phyloP scores from a whole-genome alignment of 2,329 filamentous ascomycete species.

The Pleoardoris graminearum region DNA sequence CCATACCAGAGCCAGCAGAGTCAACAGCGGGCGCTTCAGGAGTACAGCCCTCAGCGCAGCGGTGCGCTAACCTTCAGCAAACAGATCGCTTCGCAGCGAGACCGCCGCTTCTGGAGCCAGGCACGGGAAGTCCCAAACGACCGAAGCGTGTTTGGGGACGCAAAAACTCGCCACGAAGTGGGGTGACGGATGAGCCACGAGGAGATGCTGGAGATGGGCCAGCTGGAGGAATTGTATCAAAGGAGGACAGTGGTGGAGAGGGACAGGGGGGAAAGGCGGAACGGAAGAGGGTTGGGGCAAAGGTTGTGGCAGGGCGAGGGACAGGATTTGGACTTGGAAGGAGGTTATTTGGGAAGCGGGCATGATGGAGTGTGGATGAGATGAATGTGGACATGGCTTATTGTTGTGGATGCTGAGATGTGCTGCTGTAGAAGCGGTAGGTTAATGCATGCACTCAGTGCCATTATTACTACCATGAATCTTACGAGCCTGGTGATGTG shows the following conservation, averaged over 20 bases:
- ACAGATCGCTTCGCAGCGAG: not conserved
- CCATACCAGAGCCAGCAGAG: not conserved
- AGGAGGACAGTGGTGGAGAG: not conserved
- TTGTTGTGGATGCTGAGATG: no score
- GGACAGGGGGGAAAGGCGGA: not conserved
- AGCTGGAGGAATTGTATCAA: not conserved
- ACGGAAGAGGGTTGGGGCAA: not conserved
- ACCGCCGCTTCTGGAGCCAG: not conserved
- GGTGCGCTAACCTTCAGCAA: not conserved
- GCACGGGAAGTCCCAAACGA: not conserved
- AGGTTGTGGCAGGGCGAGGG: not conserved
- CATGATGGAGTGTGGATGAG: not conserved
- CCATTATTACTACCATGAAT: no score
- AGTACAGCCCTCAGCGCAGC: not conserved
- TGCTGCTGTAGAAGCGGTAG: no score
- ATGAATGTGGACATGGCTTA: no score
- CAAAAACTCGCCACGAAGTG: not conserved
- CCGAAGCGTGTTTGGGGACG: constrained; percentile 3
- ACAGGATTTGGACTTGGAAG: not conserved
- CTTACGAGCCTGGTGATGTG: no score
- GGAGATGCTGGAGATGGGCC: not conserved
- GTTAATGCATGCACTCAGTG: no score
- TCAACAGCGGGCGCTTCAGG: not conserved
- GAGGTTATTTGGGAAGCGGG: not conserved
- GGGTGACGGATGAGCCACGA: not conserved